These are phyloP conservation scores for Cadophora malorum DNA, from an alignment of 2,329 filamentous ascomycete species.

Conservation along the genomic window DNA sequence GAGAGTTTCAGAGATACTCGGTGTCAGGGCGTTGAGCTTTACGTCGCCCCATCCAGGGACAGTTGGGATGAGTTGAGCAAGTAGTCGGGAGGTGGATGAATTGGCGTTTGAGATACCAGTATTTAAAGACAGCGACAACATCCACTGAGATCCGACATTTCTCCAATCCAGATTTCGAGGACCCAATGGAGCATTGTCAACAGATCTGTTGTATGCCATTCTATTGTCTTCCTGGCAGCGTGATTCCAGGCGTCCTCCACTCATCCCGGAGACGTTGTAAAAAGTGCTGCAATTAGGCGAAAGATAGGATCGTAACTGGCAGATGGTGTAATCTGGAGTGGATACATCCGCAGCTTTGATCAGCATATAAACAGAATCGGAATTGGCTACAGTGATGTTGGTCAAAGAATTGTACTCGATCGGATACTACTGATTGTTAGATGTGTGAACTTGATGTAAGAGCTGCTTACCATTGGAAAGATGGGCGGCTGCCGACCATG, in stretches of 20 bases:
- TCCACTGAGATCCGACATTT: constrained; percentile 61
- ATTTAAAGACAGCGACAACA: constrained; percentile 60
- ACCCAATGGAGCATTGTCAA: constrained; percentile 44
- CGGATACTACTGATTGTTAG: constrained; percentile 54
- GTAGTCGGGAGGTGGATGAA: constrained; percentile 63
- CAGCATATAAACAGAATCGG: constrained; percentile 70
- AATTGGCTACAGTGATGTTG: constrained; percentile 56
- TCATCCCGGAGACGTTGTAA: constrained; percentile 61
- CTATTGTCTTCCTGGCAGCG: constrained; percentile 63
- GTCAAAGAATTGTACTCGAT: constrained; percentile 69
- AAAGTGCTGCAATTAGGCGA: constrained; percentile 71
- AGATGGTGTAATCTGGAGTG: constrained; percentile 66
- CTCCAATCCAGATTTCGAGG: constrained; percentile 57
- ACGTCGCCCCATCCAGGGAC: constrained; percentile 50
- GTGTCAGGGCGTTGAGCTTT: constrained; percentile 50
- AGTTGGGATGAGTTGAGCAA: constrained; percentile 60
- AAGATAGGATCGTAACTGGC: constrained; percentile 67
- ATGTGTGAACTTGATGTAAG: background rate
- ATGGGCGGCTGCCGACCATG: constrained; percentile 59
- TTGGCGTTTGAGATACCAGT: constrained; percentile 61
- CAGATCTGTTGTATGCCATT: constrained; percentile 60
- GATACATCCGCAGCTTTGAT: constrained; percentile 52
- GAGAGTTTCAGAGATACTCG: constrained; percentile 75
- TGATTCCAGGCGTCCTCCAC: constrained; percentile 64
- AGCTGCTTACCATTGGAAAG: constrained; percentile 52